phyloP scores from a whole-genome alignment of 345 rosid species.

The Bretschneidera sinensis region DNA sequence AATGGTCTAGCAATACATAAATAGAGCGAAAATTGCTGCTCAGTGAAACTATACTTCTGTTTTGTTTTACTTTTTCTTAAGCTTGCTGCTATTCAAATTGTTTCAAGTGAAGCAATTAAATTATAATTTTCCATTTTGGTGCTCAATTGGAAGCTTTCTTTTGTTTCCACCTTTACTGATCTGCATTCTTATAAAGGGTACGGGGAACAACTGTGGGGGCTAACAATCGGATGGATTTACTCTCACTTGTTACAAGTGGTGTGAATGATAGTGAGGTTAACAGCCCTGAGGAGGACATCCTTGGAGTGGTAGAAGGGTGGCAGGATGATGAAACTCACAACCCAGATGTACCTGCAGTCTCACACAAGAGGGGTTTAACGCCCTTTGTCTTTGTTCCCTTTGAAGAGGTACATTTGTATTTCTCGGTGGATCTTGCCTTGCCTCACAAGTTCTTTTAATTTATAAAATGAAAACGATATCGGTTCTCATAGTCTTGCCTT shows the following conservation, averaged over 20 bases:
- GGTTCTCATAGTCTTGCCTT: neutral
- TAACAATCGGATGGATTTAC: constrained; percentile 83
- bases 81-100: neutral
- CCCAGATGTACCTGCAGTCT: constrained; percentile 78
- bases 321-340: constrained; percentile 80
- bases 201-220: constrained; percentile 82
- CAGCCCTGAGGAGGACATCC: constrained; percentile 63
- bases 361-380: constrained; percentile 81
- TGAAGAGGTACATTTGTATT: constrained; percentile 55
- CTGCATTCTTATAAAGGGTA: constrained; percentile 35
- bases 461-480: neutral
- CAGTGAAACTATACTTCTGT: neutral
- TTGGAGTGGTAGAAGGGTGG: constrained; percentile 68
- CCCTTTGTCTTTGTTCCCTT: constrained; percentile 91
- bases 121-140: too few relatives aligned
- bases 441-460: neutral
- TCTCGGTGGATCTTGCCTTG: constrained; percentile 5
- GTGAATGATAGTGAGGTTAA: constrained; percentile 51
- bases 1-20: too few relatives aligned
- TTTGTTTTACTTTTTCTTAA: neutral
- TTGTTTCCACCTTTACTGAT: neutral
- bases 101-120: too few relatives aligned
- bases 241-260: constrained; percentile 83
- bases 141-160: neutral
- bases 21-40: neutral